Evolutionary conservation across 345 rosid species (phyloP), one percentile per base, ranked within the genome.

Genomic region (Anacardium occidentale): DNA sequence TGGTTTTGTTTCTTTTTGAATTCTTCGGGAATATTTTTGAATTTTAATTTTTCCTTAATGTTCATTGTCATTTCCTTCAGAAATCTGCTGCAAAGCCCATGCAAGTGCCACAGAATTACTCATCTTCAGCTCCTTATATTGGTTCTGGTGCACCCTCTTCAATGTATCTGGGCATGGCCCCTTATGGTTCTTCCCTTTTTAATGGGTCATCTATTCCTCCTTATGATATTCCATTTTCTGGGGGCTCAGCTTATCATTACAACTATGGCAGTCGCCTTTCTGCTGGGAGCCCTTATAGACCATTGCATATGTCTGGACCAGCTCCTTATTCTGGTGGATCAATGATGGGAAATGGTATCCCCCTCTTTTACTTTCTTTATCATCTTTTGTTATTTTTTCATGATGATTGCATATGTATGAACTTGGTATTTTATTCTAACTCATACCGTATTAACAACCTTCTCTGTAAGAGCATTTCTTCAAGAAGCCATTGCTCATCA

Each of bases 241-340:
- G 98, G 73, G 92, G 98, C 21, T 91, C 98, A 37, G 90, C 98
- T 66, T 95, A 92, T 83, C 97, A 88, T 73, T 92, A 90, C 81
- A 87, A 83, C 76, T 95, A 95, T 71, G 85, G 82, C 14, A 79
- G 72, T 75, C 92, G 97, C 45, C 74, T 95, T 52, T 87, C 96
- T 75, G 85, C 85, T 10, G 97, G 96, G 65, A 87, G 91, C 82
- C 98, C 96, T 68, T 96, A 85, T 78, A 81, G 94, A 80, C 95
- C 97, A 0, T 52, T 93, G 62, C 97, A 88, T 80, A 77, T 91
- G 78, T 70, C 99, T 76, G 96, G 86, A 67, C 96, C 97, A 50
- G 85, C 92, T 37, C 96, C 98, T 8, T 93, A 90, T 82, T 83
- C 94, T 74, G 75, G 95, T 53, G 97, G 91, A 48, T 90, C 99